Evolutionary conservation across 768 basidiomycete species (phyloP).

Genomic region (Nidularia sp.): DNA sequence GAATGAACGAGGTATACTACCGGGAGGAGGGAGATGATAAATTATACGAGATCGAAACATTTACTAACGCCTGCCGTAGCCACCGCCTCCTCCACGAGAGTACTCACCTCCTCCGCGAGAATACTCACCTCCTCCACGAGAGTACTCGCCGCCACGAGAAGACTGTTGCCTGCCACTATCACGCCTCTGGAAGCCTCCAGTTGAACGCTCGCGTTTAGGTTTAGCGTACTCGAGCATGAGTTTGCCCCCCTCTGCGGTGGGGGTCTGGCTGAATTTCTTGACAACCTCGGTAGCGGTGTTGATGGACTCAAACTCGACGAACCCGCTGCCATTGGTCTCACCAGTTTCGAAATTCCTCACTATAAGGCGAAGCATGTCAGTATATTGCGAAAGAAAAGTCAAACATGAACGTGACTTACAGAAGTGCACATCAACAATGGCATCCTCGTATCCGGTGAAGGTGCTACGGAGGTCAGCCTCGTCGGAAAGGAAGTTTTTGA

Average conservation of each 20-base stretch:
- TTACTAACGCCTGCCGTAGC: constrained; percentile 1
- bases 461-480: constrained; percentile 16
- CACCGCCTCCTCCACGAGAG: background rate
- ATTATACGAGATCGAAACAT: too few species aligned
- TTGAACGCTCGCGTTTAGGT: constrained; percentile 2
- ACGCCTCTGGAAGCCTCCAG: background rate
- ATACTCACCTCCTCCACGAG: background rate
- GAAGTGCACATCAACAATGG: constrained; percentile 22
- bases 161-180: too few species aligned
- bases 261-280: constrained; percentile 31
- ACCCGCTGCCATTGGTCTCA: constrained; percentile 30
- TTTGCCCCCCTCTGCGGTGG: constrained; percentile 26
- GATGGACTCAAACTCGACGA: constrained; percentile 47
- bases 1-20: background rate
- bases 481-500: constrained; percentile 17
- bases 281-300: constrained; percentile 47
- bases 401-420: constrained; percentile 16
- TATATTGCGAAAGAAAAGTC: background rate
- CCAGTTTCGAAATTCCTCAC: constrained; percentile 29
- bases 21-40: background rate
- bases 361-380: constrained; percentile 9
- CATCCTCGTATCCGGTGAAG: constrained; percentile 19
- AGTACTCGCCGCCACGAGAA: background rate
- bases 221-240: constrained; percentile 39
- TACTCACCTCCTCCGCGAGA: constrained; percentile 2